Evolutionary conservation across 441 rosid genomes (phyloP), one percentile per base, ranked within the genome.

Genomic region (Adansonia grandidieri): DNA sequence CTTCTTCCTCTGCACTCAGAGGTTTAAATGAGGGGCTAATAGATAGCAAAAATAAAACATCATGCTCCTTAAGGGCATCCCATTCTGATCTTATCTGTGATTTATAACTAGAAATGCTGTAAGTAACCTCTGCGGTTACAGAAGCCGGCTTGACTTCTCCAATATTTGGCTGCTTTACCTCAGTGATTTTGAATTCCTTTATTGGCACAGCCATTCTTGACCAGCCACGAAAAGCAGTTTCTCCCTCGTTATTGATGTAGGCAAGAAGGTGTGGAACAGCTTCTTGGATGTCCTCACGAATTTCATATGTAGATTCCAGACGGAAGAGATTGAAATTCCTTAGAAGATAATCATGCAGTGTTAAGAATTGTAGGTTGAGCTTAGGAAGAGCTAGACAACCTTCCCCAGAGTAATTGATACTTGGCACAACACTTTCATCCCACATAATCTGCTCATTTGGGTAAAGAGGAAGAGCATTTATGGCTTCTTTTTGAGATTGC

Each of bases 361-460:
- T 96, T 85, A 96, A 80, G 83, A 96, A 96, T 83, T 96, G 99
- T 73, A 96, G 87, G 86, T 96, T 96, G 75, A 96, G 97, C 86
- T 96, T 96, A 44, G 99, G 99, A 81, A 96, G 98, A 71, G 99
- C 99, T 80, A 96, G 88, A 85, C 99, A 96, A 73, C 99, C 98
- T 91, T 94, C 99, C 72, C 99, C 99, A 61, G 99, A 96, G 82
- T 94, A 96, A 84, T 96, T 96, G 80, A 96, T 96, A 88, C 98
- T 96, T 5, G 99, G 99, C 62, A 96, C 98, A 82, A 96, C 86
- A 64, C 99, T 96, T 86, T 96, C 99, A 82, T 96, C 98, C 99
- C 99, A 96, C 99, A 96, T 96, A 76, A 96, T 92, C 84, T 92
- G 99, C 90, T 96, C 99, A 79, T 96, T 94, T 64, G 99, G 99